Conservation (phyloP, 2,329 filamentous ascomycete genomes). For the Verticillium nubilum region DNA sequence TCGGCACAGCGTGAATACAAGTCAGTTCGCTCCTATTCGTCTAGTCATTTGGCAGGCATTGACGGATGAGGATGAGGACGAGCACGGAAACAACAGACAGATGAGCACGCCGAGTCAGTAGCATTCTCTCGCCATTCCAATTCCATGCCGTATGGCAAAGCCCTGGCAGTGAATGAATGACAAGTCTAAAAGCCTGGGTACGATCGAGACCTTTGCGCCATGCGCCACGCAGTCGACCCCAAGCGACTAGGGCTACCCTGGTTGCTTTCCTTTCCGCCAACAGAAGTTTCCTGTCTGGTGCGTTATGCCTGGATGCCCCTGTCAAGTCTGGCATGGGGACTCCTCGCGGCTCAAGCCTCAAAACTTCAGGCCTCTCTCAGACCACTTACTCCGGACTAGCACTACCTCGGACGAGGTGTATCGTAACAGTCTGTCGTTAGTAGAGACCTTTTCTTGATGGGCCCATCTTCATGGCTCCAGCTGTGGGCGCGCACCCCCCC, state of each 20-base stretch:
- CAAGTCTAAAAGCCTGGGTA: background rate
- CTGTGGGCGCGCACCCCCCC: background rate
- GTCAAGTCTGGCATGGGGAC: background rate
- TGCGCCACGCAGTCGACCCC: background rate
- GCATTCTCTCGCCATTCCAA: background rate
- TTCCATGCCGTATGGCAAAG: background rate
- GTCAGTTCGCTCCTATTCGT: background rate
- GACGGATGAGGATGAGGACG: background rate
- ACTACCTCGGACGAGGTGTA: background rate
- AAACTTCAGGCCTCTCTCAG: background rate
- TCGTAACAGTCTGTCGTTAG: background rate
- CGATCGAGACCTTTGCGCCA: background rate
- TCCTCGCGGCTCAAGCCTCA: background rate
- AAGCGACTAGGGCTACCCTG: background rate
- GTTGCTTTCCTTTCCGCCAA: background rate
- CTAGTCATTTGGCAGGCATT: background rate
- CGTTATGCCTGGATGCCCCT: background rate
- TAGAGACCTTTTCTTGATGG: background rate
- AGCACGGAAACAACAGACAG: background rate
- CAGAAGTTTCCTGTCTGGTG: background rate
- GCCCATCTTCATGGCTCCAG: background rate
- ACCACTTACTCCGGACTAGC: background rate
- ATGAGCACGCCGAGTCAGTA: background rate
- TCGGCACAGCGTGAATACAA: background rate
- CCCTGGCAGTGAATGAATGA: background rate